Evolutionary conservation across 2,329 filamentous ascomycete species (phyloP), one percentile per base, ranked within the genome.

Genomic region (Cryphonectria naterciae): DNA sequence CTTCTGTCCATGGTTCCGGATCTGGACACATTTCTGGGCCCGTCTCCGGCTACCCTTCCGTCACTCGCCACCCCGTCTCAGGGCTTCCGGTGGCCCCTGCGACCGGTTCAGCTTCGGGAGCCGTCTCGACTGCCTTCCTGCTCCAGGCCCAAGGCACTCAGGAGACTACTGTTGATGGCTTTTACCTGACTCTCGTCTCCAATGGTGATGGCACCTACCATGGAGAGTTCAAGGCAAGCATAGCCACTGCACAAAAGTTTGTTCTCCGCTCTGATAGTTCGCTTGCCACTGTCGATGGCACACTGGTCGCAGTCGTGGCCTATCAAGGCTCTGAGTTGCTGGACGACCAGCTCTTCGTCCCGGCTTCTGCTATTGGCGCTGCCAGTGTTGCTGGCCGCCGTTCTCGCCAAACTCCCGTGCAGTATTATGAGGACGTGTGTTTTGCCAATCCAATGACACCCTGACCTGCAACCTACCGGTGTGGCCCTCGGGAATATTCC

Each of bases 201-300:
- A 54, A 54, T 54, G 52, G 52, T 15, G n/a, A 54, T n/a, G 52
- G 52, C 13, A 54, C 52, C 52, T 54, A 54, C 52, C 52, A 54
- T 54, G 52, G 52, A 54, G 52, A 54, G 25, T 28, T 28, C n/a
- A 28, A 28, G 52, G 52, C 52, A n/a, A 28, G 25, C 52, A 25
- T 54, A 28, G 52, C 52, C 52, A 54, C 52, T 54, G 52, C 52
- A 11, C n/a, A 54, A 28, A 25, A 28, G n/a, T 54, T 54, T 15
- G 52, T 54, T 4, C 52, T 54, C 4, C 52, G n/a, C 10, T 54
- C 52, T 54, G 52, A 54, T 28, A n/a, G 52, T 4, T 54, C n/a
- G n/a, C 52, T 54, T 7, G n/a, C 52, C 13, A 54, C 52, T 10
- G n/a, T 25, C n/a, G 52, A 54, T 28, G 52, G 52, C 52, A 25